Evolutionary conservation across 768 basidiomycete genomes (phyloP), one percentile per base, ranked within the genome.

Genomic region (Psilocybe cubensis): DNA sequence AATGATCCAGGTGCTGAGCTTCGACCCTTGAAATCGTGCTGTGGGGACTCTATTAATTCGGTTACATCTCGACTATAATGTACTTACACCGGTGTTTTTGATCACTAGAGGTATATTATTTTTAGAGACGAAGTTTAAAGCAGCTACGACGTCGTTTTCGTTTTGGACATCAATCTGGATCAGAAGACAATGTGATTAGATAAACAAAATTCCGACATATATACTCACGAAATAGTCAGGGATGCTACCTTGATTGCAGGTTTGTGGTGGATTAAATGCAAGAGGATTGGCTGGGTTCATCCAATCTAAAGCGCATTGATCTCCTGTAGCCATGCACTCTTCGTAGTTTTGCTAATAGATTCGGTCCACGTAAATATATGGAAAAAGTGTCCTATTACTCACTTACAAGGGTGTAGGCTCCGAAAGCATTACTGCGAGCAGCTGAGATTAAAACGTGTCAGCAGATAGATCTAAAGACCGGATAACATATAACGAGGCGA

Each of bases 1-100:
- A 81, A 61, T 17, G 81, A 76, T 7, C 70, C 66, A 12, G 74
- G 77, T 4, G 74, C 79, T 43, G 78, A 79, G 61, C 81, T 82
- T 20, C 81, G 69, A 18, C 80, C 81, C 63, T 75, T 76, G 65
- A 79, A 81, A 58, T 82, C 81, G 55, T 81, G 81, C 79, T 82
- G 52, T 21, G 41, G n/a, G n/a, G n/a, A n/a, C n/a, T n/a, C n/a
- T 6, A 43, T 42, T 17, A 1, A 42, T n/a, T 38, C 28, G 21
- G 11, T 18, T 12, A 35, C 29, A 40, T 6, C 23, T 11, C 21
- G 52, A 20, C 35, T 29, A 8, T 35, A 42, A 14, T 20, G 67
- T n/a, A 44, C 58, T 18, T 42, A 82, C 80, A 33, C 82, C 82
- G 8, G 82, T 82, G 60, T 83, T 84, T 62, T 82, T 81, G 17